Base-by-base conservation (phyloP, 2,329 filamentous ascomycete genomes). In the Aspergillus sp. region DNA sequence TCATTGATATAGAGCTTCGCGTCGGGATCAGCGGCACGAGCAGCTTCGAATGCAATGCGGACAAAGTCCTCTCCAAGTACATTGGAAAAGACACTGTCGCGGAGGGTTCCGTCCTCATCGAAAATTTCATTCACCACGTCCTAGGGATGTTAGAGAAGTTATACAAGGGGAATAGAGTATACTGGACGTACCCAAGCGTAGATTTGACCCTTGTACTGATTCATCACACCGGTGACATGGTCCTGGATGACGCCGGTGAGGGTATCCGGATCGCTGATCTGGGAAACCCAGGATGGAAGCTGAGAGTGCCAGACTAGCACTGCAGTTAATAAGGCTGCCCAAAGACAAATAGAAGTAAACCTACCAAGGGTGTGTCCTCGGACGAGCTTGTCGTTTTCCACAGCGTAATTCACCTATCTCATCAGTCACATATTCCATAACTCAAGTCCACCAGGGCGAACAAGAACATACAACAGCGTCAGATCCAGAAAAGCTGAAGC, bases 11-110 rank as follows among this genome's bases (percentile, higher is more conserved):
- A 78, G 47, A 80, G 73, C 50, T 80, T 77, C 15, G 68, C 72
- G 20, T 66, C 60, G 3, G 88, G 86, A 71, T 91, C 89, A 24
- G 87, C 88, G 9, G 79, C 80, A 4, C 71, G 71, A 17, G 76
- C 77, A 2, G 78, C 73, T 17, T 72, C 75, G 60, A 79, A 81
- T 0, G 78, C 78, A 19, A 80, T 79, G 19, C 75, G 77, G 13
- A 80, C 67, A 60, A 74, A 81, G 5, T 74, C 74, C 44, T 74
- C 71, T 47, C 79, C 79, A 50, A 80, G 79, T 41, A 69, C 73
- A 44, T 73, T 57, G 59, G 74, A 75, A 66, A 75, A 81, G 44
- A 80, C 63, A 51, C 63, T 77, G 12, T 69, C 51, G 50, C 78
- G 75, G 62, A 75, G 79, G 2, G 75, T 77, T 64, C 69, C 68